Evolutionary conservation across 208 protist genomes (phyloP).

Genomic region (Acanthamoeba divionensis): DNA sequence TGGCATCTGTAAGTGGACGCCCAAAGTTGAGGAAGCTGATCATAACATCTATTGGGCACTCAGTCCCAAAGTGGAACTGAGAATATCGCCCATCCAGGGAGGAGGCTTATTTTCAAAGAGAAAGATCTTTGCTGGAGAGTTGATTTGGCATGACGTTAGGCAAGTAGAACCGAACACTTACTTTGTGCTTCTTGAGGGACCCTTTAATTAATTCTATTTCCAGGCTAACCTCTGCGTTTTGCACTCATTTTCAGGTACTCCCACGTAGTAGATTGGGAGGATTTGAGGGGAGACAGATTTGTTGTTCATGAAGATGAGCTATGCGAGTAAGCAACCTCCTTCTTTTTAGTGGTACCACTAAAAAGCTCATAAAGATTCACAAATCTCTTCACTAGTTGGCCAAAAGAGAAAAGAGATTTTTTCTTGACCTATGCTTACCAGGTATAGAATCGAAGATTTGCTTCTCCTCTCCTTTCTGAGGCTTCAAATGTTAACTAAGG

Average conservation of each 20-base stretch:
- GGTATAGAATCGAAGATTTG: neutral
- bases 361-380: neutral
- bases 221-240: neutral
- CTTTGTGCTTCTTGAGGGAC: neutral
- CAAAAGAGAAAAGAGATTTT: neutral
- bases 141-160: conserved; percentile 39
- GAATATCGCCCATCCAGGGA: conserved; percentile 47
- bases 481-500: too few species aligned
- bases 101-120: conserved; percentile 32
- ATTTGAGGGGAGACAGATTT: neutral
- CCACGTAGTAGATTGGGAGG: neutral
- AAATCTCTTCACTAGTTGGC: neutral
- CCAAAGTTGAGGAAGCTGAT: conserved; percentile 27
- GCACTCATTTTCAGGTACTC: neutral
- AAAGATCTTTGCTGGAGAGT: conserved; percentile 20
- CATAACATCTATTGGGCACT: conserved; percentile 42
- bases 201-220: neutral
- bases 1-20: neutral
- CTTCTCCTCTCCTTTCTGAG: neutral
- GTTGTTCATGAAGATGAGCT: conserved; percentile 39
- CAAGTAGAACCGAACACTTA: neutral
- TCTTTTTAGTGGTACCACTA: neutral
- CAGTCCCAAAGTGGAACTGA: conserved; percentile 40
- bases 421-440: conserved; percentile 43
- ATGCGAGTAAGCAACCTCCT: neutral